Evolutionary conservation across 257 asterid species (phyloP), one percentile per base, ranked within the genome.

Genomic region (Solanum medicagineum): DNA sequence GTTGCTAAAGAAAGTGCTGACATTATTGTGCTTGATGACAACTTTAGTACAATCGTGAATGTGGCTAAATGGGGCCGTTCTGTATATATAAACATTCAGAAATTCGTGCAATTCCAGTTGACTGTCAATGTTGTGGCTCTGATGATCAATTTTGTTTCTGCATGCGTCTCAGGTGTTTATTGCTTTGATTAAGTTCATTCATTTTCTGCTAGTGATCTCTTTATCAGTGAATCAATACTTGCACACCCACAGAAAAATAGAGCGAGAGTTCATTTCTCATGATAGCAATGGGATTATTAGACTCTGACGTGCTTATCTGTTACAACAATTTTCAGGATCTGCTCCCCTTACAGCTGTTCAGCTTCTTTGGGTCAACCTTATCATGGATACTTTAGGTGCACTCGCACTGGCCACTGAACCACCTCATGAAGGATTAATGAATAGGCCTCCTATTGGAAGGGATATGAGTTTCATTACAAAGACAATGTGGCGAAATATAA

Each of bases 331-430:
- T 85, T 74, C 95, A 97, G 98, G 99, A 79, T 92, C 98, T 20
- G 99, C 99, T 82, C 99, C 99, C 74, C 98, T 97, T 82, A 97
- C 99, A 9, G 98, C 98, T 10, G 99, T 97, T 56, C 99, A 97
- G 88, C 88, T 97, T 93, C 98, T 97, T 3, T 97, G 99, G 99
- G 99, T 97, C 87, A 97, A 97, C 95, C 91, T 97, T 85, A 97
- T 97, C 56, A 97, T 97, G 99, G 99, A 97, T 90, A 97, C 99
- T 63, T 88, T 97, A 85, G 99, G 99, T 70, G 99, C 99, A 83
- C 94, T 97, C 75, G 99, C 99, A 57, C 92, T 97, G 22, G 99
- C 99, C 80, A 97, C 99, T 10, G 99, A 97, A 89, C 99, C 98
- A 24, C 99, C 99, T 84, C 91, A 94, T 49, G 98, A 94, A 1